These are phyloP conservation scores for Murraya koenigii DNA, from an alignment of 345 rosid genomes.

Conservation along the genomic window DNA sequence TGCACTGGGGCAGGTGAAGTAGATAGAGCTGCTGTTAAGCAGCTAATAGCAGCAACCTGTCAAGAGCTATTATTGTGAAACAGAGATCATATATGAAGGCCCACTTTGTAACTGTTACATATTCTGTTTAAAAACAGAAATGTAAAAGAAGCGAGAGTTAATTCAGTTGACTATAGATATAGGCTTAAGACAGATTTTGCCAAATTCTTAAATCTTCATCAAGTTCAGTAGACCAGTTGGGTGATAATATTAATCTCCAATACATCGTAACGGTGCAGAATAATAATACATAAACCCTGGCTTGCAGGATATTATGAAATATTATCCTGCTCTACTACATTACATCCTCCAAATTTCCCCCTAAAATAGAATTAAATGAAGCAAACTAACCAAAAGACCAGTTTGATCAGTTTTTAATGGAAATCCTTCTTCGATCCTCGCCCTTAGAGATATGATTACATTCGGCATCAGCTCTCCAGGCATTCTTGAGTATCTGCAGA, in stretches of 20 bases:
- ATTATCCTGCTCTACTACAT: slow-evolving; percentile 3
- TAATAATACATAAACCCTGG: not conserved
- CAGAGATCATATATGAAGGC: not conserved
- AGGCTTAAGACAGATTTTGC: not conserved
- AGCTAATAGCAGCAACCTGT: slow-evolving; percentile 73
- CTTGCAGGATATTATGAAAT: not conserved
- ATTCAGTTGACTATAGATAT: not conserved
- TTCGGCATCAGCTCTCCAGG: slow-evolving; percentile 70
- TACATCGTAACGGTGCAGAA: not conserved
- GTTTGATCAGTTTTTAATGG: slow-evolving; percentile 63
- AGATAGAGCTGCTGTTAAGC: slow-evolving; percentile 79
- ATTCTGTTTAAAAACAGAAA: not conserved
- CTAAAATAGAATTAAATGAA: slow-evolving; percentile 10
- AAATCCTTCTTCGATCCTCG: slow-evolving; percentile 57
- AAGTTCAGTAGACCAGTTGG: not conserved
- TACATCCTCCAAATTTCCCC: not conserved
- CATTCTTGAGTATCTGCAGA: slow-evolving; percentile 83
- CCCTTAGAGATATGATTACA: slow-evolving; percentile 53
- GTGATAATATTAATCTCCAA: not conserved
- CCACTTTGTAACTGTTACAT: not conserved
- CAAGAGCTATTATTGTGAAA: slow-evolving; percentile 9
- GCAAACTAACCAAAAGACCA: slow-evolving; percentile 70
- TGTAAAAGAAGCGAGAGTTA: not conserved
- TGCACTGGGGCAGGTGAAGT: slow-evolving; percentile 55
- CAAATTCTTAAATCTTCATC: not conserved